phyloP scores from a whole-genome alignment of 805 yeast species.

The Ogataea henricii region DNA sequence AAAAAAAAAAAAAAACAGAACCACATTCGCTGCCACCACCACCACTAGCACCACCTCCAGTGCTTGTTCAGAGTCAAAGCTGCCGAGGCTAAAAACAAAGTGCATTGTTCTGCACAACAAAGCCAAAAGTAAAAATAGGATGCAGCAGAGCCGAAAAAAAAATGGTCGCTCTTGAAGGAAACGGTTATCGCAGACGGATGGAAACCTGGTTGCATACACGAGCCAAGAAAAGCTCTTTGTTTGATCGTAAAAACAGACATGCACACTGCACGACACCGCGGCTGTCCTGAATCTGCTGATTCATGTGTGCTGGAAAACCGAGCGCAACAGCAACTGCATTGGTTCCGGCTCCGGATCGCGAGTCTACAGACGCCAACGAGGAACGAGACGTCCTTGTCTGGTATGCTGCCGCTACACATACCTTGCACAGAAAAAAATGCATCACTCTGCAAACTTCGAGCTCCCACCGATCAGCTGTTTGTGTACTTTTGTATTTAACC shows the following conservation, averaged over 20 bases:
- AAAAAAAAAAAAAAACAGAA: no score
- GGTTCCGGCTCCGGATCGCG: no score
- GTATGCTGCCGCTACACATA: no score
- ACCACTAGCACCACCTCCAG: no score
- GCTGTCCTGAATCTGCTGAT: neutral
- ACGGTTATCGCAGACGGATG: conserved; percentile 3
- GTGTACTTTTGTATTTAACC: conserved; percentile 4
- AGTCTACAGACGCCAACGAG: no score
- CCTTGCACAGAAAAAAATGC: no score
- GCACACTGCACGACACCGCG: neutral
- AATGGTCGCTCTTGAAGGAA: conserved; percentile 1
- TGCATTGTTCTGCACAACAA: neutral
- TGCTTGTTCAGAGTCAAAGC: no score
- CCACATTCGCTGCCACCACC: no score
- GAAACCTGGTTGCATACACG: neutral
- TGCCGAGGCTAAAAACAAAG: conserved; percentile 6
- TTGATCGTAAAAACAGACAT: neutral
- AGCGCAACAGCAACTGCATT: no score
- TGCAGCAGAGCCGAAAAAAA: neutral
- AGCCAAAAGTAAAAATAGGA: neutral
- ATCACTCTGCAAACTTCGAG: neutral
- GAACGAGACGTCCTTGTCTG: no score
- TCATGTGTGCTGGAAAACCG: neutral
- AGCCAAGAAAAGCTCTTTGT: neutral
- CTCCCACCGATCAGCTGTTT: neutral